Evolutionary conservation across 202 grass and related monocot genomes (phyloP), one percentile per base, ranked within the genome.

Genomic region (Miscanthus sacchariflorus): DNA sequence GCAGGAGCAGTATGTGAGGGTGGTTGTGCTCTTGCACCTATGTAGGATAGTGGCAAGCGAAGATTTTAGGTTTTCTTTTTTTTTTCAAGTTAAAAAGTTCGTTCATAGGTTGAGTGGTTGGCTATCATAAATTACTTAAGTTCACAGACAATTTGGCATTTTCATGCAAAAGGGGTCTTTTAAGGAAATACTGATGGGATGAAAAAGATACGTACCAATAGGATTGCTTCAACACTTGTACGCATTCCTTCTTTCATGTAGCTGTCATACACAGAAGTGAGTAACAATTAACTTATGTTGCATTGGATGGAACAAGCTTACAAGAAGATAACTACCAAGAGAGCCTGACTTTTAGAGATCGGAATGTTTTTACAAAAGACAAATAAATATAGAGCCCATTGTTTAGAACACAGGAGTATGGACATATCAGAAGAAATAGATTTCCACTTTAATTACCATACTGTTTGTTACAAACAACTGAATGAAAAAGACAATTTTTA

Each of bases 201-300:
- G 17, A 30, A 42, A 48, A 83, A 77, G 30, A 36, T 70, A 66
- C 14, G 17, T 92, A 99, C 97, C 93, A 99, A 49, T 43, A 99
- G 84, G 87, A 99, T 96, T 77, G 94, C 97, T 68, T 96, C 97
- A 82, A 99, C 97, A 84, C 97, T 99, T 83, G 94, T 99, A 35
- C 97, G 67, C 93, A 99, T 99, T 28, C 97, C 97, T 89, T 99
- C 97, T 91, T 99, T 99, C 94, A 96, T 99, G 78, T 99, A 99
- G 88, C 97, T 97, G 90, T 2, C 73, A 91, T 87, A 66, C 23
- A 75, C 25, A 65, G 18, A 66, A 64, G 23, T 64, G n/a, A 64
- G 40, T 74, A 78, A 7, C 59, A 49, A 39, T 81, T 81, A 78
- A 50, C 33, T 95, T 81, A 45, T 0, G 13, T 7, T 44, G 23